These are phyloP conservation scores for Talaromyces sp. DNA, from an alignment of 2,329 filamentous ascomycete genomes.

Conservation along the genomic window DNA sequence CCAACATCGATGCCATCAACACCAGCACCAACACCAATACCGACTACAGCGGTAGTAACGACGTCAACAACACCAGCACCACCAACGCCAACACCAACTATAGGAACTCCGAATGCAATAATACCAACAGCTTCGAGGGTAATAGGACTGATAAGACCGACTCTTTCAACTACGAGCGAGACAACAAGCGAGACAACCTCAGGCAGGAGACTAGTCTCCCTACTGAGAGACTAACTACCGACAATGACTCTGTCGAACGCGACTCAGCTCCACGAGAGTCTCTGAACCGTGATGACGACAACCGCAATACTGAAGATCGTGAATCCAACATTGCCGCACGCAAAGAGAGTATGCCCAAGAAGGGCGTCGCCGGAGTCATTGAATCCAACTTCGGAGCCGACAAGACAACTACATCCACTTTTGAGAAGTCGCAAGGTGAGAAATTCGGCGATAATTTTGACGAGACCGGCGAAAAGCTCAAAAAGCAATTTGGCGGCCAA, in stretches of 20 bases:
- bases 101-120: not conserved
- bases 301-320: not conserved
- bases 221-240: not conserved
- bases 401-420: constrained; percentile 13
- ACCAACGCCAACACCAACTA: not conserved
- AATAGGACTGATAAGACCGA: not conserved
- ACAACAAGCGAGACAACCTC: not conserved
- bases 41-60: too few relatives aligned
- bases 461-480: not conserved
- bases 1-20: not conserved
- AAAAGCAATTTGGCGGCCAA: not conserved
- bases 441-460: constrained; percentile 6
- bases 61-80: not conserved
- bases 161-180: not conserved
- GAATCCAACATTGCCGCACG: not conserved
- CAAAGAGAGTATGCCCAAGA: not conserved
- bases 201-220: not conserved
- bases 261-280: not conserved
- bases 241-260: not conserved
- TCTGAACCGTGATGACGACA: not conserved
- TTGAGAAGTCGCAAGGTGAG: constrained; percentile 12
- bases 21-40: not conserved
- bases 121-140: not conserved
- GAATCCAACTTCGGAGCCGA: constrained; percentile 8
- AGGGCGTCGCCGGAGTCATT: constrained; percentile 7